Evolutionary conservation across 139 green algal species (phyloP).

Genomic region (Tetraselmis chui): DNA sequence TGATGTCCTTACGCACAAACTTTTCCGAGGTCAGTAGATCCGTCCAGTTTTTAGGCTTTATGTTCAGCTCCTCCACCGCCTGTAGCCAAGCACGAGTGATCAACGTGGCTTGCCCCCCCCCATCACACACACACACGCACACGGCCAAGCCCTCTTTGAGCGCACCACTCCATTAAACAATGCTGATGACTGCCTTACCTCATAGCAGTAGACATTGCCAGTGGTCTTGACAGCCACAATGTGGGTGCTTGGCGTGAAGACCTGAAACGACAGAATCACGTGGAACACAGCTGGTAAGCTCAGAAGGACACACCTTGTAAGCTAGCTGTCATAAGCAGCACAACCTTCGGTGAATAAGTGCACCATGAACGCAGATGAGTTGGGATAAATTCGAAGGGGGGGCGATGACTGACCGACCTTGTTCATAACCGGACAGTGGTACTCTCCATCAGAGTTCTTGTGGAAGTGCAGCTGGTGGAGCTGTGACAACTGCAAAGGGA

Average conservation of each 20-base stretch:
- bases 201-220: slow-evolving; percentile 73
- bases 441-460: slow-evolving; percentile 82
- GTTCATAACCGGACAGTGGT: slow-evolving; percentile 83
- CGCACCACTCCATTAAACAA: no score
- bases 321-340: not conserved
- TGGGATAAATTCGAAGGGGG: no score
- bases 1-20: slow-evolving; percentile 87
- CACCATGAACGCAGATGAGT: no score
- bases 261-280: slow-evolving; percentile 18
- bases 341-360: no score
- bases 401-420: slow-evolving; percentile 54
- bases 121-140: not conserved
- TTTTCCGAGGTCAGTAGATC: slow-evolving; percentile 82
- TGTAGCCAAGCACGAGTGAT: no score
- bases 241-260: slow-evolving; percentile 94
- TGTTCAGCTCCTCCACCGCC: slow-evolving; percentile 87
- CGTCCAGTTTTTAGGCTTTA: slow-evolving; percentile 84
- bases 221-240: slow-evolving; percentile 84
- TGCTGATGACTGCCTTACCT: no score
- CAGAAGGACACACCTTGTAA: not conserved
- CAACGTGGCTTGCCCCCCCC: not conserved
- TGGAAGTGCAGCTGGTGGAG: slow-evolving; percentile 86
- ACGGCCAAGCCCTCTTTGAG: slow-evolving; percentile 48
- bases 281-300: no score
- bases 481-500: slow-evolving; percentile 78